Base-by-base conservation (phyloP, 1,139 yeast genomes). In the Candida mesenterica region DNA sequence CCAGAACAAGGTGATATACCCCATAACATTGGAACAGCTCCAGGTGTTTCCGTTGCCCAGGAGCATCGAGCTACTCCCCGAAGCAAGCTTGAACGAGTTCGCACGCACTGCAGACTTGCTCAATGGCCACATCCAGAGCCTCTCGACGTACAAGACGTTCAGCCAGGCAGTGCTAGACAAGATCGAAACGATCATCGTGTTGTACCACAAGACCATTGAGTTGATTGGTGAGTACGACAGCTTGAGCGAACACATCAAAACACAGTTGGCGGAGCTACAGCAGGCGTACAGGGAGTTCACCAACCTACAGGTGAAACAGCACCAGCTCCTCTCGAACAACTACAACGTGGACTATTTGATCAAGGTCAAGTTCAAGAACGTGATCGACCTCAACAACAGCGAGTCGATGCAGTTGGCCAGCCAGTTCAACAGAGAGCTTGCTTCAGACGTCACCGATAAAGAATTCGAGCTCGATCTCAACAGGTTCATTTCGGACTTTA, bases 321-420 rank as follows among this genome's bases (percentile, higher is more conserved):
- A 68, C 48, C 69, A 67, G 43, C 51, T 68, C 20, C 48, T 69
- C 15, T 57, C 72, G 15, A 45, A 66, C 20, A 68, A 63, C 39
- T 70, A 57, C 49, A 65, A 65, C 44, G 61, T 53, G 32, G 64
- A 59, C 27, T 48, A 50, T 26, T 48, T 65, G 34, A 44, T 48
- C 33, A 59, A 57, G 37, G 31, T 44, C 13, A 68, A 65, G 44
- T 62, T 51, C 39, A 46, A 45, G 25, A 53, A 51, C 28, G 40
- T 65, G 27, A 52, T 61, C n/a, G 57, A 52, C 3, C 38, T 45
- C 8, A 52, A 52, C 35, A 49, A 65, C 30, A 44, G 43, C 20
- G 53, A 55, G 26, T 57, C 68, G n/a, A 34, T 47, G 2, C 44
- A 41, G 5, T 30, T 57, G 15, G 48, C 55, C 3, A 45, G 38